Evolutionary conservation across 192 early-diverging fungal species (phyloP).

Genomic region (Backusella liffmaniae): DNA sequence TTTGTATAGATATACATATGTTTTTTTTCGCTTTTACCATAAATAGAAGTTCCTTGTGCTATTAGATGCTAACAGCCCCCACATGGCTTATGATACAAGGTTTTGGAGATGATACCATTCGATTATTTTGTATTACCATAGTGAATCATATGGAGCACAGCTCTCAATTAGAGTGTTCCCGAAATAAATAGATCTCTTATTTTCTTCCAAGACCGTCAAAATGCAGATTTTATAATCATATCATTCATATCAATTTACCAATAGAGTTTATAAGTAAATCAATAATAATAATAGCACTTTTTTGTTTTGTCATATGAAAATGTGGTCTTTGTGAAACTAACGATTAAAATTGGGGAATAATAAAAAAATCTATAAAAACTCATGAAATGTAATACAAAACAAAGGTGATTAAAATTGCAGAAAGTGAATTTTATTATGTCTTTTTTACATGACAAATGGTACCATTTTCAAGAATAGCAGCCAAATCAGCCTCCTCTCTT

Average conservation of each 20-base stretch:
- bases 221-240: neutral
- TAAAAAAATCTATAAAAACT: too few relatives aligned
- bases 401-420: too few relatives aligned
- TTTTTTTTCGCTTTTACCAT: neutral
- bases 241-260: neutral
- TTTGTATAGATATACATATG: neutral
- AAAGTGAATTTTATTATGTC: too few relatives aligned
- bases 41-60: neutral
- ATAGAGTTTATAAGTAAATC: neutral
- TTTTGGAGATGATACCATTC: neutral
- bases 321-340: neutral
- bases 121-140: neutral
- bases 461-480: conserved; percentile 44
- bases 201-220: neutral
- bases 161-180: neutral
- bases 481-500: conserved; percentile 34
- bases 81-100: neutral
- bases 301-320: neutral
- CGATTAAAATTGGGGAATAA: neutral
- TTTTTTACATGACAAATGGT: conserved; percentile 22
- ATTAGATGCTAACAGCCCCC: neutral
- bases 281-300: too few relatives aligned
- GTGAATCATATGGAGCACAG: too few relatives aligned
- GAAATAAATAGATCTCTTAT: neutral
- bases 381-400: neutral